These are phyloP conservation scores for Phanerochaete sordida DNA, from an alignment of 768 basidiomycete genomes.

Conservation along the genomic window DNA sequence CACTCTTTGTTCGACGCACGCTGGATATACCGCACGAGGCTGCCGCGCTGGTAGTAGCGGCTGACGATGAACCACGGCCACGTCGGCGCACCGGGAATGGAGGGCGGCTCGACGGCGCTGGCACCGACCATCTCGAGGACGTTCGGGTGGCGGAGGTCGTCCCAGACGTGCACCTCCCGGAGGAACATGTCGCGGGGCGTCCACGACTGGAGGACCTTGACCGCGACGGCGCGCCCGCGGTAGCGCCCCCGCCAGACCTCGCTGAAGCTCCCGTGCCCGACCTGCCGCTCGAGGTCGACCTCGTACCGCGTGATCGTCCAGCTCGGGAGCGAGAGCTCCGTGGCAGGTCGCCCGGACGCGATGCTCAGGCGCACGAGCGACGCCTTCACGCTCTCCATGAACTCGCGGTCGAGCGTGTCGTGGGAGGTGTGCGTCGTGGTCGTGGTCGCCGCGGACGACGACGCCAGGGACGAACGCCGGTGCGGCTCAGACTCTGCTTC, in stretches of 20 bases:
- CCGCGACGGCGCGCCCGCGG: conserved; percentile 60
- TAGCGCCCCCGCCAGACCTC: conserved; percentile 77
- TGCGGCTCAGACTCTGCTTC: no score
- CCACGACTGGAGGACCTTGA: conserved; percentile 66
- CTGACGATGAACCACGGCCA: conserved; percentile 45
- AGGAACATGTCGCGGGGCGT: conserved; percentile 64
- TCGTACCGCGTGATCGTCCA: conserved; percentile 87
- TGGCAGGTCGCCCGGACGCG: conserved; percentile 4
- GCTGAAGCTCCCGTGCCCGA: conserved; percentile 74
- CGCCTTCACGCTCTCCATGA: conserved; percentile 71
- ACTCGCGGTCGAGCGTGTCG: conserved; percentile 63
- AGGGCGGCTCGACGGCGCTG: conserved; percentile 60
- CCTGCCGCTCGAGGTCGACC: conserved; percentile 63
- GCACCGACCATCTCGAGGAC: conserved; percentile 77
- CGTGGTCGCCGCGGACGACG: background rate
- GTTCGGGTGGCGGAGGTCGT: conserved; percentile 59
- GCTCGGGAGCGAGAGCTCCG: conserved; percentile 41
- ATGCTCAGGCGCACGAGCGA: conserved; percentile 61
- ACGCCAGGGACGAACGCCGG: conserved; percentile 4
- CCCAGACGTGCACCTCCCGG: conserved; percentile 72
- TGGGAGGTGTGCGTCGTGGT: conserved; percentile 6
- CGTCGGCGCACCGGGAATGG: background rate
- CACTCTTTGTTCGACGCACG: conserved; percentile 8
- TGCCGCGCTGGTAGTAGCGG: conserved; percentile 66
- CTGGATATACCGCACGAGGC: conserved; percentile 56